Evolutionary conservation across 371 early-diverging fungal genomes (phyloP), one percentile per base, ranked within the genome.

Genomic region (Funneliformis caledonium): DNA sequence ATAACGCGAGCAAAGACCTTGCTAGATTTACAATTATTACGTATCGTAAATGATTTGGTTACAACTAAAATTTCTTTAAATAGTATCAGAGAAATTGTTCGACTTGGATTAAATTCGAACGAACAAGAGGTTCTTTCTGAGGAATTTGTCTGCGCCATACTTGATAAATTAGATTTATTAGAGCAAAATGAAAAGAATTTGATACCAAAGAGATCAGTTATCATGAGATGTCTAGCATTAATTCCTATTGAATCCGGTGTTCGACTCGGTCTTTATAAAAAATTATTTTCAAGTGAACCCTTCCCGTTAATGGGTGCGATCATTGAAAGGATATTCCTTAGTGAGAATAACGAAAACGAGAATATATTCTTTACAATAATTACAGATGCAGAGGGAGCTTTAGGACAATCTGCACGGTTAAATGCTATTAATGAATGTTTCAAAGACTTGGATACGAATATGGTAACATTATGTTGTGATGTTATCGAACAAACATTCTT

Each of bases 391-490:
- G 19, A 19, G 19, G 19, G 4, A 14, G 1, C 19, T 56, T 56
- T 37, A 2, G 37, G 37, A 37, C 1, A 37, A 37, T 37, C 56
- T 4, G 14, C 5, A 1, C 11, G 56, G 19, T 4, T 56, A 56
- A 5, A 56, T 2, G 56, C 4, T 56, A 56, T 56, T 56, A 19
- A 56, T 19, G 4, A 56, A 56, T 56, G 56, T 19, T 56, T 22
- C 19, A 31, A 52, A 74, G 43, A 64, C 4, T 43, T 42, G 19
- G 48, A 80, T 45, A 61, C 73, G 10, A 42, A 7, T 10, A 52
- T 80, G 22, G 74, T 61, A 72, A 61, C 73, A 48, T 62, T 80
- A 45, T 73, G 73, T 37, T 80, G 80, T 67, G 80, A 80, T 65
- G 52, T 80, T 6, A 69, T 69, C 45, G 45, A 69, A 43, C 14